Evolutionary conservation across 208 protist species (phyloP), one percentile per base, ranked within the genome.

Genomic region (Strigomonas galati): DNA sequence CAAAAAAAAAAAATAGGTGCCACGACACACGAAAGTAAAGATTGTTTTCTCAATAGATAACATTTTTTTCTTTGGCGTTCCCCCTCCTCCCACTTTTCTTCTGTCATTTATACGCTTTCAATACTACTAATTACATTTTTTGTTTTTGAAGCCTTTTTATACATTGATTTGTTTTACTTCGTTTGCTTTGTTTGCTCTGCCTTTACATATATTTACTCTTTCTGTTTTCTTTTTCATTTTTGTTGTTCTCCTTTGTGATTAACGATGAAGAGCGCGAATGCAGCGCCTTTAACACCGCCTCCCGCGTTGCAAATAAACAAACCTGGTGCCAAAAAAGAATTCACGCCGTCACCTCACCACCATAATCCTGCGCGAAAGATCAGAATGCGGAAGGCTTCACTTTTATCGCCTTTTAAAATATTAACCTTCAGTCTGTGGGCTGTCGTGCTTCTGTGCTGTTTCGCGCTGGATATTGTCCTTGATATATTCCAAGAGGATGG

Each of bases 401-500:
- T 40, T 40, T 10, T 40, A 4, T 40, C 35, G 10, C 35, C 35
- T 40, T 40, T 40, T 10, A 40, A 40, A 10, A 40, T 40, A 14
- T 10, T 40, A 4, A 40, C 35, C 7, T 65, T 85, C 52, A 49
- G 74, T 0, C 31, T 87, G 31, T 91, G 82, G 80, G 26, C 72
- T 17, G 49, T 87, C 31, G 62, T 69, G 14, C 52, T 76, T n/a
- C 54, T 80, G 12, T 59, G 63, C 1, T 60, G 74, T 28, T 53
- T 91, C 24, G 51, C 80, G 7, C 78, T 91, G 15, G 78, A 81
- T 49, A 76, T 90, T 49, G 63, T 91, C 12, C 60, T 72, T 4
- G 88, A 94, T 65, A 73, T 90, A 5, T 91, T 94, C 65, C 88
- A 94, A 58, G 69, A 56, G 1, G 35, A 78, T 14, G 32, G 56